Percentiles rank a stretch among this genome's conserved stretches.
These are phyloP conservation scores for Trametes cubensis DNA, from an alignment of 768 basidiomycete species.

Conservation along the genomic window DNA sequence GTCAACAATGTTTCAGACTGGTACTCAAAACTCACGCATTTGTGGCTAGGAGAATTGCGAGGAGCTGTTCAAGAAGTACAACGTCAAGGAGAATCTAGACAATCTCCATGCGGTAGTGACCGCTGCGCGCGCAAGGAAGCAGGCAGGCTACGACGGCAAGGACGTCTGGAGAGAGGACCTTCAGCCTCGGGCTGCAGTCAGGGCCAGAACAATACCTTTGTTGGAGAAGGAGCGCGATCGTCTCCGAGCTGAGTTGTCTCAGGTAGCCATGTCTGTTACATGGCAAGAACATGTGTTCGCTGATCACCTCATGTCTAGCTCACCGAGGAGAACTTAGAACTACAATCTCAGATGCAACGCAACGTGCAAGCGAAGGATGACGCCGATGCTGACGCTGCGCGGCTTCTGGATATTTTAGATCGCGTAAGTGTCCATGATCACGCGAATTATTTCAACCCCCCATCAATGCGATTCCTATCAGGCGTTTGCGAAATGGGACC, in stretches of 20 bases:
- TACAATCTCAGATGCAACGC: slow-evolving; percentile 52
- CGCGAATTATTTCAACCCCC: too few relatives aligned
- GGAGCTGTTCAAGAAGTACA: slow-evolving; percentile 67
- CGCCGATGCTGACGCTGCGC: slow-evolving; percentile 47
- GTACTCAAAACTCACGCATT: background rate
- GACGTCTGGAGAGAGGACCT: slow-evolving; percentile 71
- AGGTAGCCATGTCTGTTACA: slow-evolving; percentile 30
- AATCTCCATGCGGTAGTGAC: slow-evolving; percentile 67
- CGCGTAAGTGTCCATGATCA: slow-evolving; percentile 41
- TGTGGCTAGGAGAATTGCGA: slow-evolving; percentile 60
- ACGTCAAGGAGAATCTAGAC: slow-evolving; percentile 71
- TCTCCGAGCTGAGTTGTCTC: slow-evolving; percentile 41
- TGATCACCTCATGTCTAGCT: slow-evolving; percentile 42
- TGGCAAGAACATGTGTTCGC: background rate
- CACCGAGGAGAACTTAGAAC: slow-evolving; percentile 54
- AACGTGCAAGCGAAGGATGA: slow-evolving; percentile 49
- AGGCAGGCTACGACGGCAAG: slow-evolving; percentile 43
- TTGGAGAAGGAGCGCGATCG: slow-evolving; percentile 48
- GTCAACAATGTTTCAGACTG: background rate
- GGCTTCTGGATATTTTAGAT: slow-evolving; percentile 57
- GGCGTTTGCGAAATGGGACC: slow-evolving; percentile 47
- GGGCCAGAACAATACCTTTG: slow-evolving; percentile 64
- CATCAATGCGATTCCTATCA: slow-evolving; percentile 15
- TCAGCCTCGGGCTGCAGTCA: slow-evolving; percentile 61
- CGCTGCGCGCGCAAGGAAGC: slow-evolving; percentile 61